Evolutionary conservation across 257 asterid species (phyloP), one percentile per base, ranked within the genome.

Genomic region (Solanum ossicruentum): DNA sequence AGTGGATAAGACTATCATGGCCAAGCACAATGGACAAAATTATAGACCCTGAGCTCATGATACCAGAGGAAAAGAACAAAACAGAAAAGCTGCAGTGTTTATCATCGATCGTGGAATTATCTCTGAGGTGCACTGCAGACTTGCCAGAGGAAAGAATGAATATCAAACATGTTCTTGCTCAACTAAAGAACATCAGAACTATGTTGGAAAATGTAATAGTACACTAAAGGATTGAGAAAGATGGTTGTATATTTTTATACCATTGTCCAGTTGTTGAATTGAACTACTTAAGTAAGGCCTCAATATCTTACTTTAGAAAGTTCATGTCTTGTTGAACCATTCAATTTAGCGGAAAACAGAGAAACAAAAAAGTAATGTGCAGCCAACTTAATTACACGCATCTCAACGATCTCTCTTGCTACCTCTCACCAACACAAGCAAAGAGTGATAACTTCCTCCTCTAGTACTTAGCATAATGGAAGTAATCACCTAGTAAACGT

Each of bases 61-160:
- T 9, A 10, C 36, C 58, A 4, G 71, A 18, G 36, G 87, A 87
- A 0, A 85, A 52, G 54, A 57, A 52, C 10, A 51, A 82, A 21
- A 80, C 5, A 36, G 51, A 2, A 65, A 88, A 84, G 47, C 12
- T 51, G 13, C 88, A 39, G 69, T 79, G 89, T 81, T 41, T 80
- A 13, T 84, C 87, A 47, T 71, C 80, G 7, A 79, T 88, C 18
- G 7, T 88, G 87, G 87, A 89, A 51, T 84, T 89, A 85, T 90
- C 91, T 71, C 81, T 88, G 75, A 84, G 85, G 43, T 91, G 93
- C 87, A 86, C 85, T 20, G 43, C 60, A 5, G 88, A 91, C 47
- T 71, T 69, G 16, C 89, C 88, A 12, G 85, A 69, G 28, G 88
- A 87, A 56, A 91, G 90, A 87, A 84, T 85, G 70, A 85, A 82